Percentiles rank a stretch among this genome's conserved stretches.
Evolutionary conservation across 345 rosid species (phyloP).

Genomic region (Camelina neglecta): DNA sequence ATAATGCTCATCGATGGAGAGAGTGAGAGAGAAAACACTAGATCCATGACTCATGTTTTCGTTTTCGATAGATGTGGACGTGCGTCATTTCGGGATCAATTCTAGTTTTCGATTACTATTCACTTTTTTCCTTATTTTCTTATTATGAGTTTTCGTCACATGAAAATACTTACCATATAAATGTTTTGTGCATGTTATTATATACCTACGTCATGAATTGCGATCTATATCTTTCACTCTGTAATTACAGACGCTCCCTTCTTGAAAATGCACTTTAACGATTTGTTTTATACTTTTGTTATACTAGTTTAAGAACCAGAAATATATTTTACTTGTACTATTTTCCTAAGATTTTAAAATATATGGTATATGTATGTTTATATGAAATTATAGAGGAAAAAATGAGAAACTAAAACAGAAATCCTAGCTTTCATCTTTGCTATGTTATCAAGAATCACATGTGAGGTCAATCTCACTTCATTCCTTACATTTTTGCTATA

Average conservation of each 20-base stretch:
- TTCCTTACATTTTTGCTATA: background rate
- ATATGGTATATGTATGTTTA: background rate
- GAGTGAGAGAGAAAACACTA: background rate
- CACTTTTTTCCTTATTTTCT: background rate
- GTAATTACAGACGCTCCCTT: background rate
- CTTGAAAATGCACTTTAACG: background rate
- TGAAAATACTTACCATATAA: background rate
- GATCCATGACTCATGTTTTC: conserved; percentile 32
- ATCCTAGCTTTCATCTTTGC: conserved; percentile 6
- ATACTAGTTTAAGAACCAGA: background rate
- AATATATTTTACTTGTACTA: background rate
- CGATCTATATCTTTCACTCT: background rate
- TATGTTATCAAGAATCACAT: background rate
- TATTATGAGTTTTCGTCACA: background rate
- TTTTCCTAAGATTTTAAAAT: background rate
- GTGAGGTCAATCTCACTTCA: background rate
- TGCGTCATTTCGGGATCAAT: conserved; percentile 39
- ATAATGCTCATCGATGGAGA: conserved; percentile 9
- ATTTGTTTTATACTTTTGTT: background rate
- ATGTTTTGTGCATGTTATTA: background rate
- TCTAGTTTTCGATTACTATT: conserved; percentile 1
- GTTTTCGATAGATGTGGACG: conserved; percentile 31
- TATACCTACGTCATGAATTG: background rate
- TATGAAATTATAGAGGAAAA: background rate
- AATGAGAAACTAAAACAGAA: background rate